Evolutionary conservation across 331 rosid species (phyloP).

Genomic region (Malus hybrid): DNA sequence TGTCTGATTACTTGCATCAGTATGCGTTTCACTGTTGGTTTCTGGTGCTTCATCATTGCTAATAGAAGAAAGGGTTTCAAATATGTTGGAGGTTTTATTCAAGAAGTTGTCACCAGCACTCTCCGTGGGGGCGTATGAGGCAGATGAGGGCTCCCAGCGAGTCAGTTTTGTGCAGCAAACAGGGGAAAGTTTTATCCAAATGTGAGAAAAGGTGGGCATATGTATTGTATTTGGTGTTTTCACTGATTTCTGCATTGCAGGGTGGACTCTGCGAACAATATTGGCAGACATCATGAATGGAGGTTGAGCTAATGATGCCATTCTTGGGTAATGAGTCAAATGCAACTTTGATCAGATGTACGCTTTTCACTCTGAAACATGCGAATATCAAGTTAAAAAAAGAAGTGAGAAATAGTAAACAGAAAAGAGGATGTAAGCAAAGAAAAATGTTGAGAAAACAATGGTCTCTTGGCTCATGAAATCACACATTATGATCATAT

Average conservation of each 20-base stretch:
- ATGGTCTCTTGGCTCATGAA: not conserved
- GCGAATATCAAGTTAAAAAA: not conserved
- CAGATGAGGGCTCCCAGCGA: constrained; percentile 66
- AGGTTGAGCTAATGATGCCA: constrained; percentile 39
- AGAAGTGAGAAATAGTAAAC: not conserved
- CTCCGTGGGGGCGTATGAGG: constrained; percentile 40
- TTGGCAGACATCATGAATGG: constrained; percentile 18
- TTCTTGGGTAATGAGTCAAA: constrained; percentile 25
- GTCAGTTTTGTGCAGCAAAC: constrained; percentile 53
- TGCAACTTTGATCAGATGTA: constrained; percentile 1
- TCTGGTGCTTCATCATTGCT: constrained; percentile 29
- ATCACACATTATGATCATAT: not conserved
- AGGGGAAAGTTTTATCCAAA: constrained; percentile 24
- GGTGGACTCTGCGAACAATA: constrained; percentile 13
- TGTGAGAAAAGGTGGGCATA: constrained; percentile 15
- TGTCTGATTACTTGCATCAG: constrained; percentile 29
- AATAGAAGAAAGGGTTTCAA: constrained; percentile 47
- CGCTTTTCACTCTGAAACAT: constrained; percentile 8
- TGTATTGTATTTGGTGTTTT: constrained; percentile 29
- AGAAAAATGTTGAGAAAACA: not conserved
- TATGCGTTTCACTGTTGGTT: constrained; percentile 24
- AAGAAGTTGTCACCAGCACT: constrained; percentile 34
- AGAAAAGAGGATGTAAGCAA: not conserved
- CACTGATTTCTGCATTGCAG: constrained; percentile 24
- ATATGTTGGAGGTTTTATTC: constrained; percentile 39